Base-by-base conservation (phyloP, 352 stramenopile species). In the Phytophthora megakarya region DNA sequence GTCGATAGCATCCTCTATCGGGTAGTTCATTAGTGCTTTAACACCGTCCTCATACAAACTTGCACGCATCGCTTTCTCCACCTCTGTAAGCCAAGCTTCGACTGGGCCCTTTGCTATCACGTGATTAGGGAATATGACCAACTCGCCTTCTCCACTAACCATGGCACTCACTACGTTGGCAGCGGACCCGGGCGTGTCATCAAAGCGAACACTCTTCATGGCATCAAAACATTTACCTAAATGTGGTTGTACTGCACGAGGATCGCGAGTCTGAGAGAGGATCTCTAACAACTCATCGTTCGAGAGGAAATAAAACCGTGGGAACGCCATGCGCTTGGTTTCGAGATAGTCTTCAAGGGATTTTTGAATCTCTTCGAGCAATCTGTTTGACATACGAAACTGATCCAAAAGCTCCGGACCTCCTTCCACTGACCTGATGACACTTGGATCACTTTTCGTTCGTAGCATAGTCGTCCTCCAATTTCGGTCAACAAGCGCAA, bases 241-340 rank as follows among this genome's bases (percentile, higher is more conserved):
- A 67, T 97, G 91, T 0, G 91, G 90, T 47, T 97, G 91, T 9
- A 97, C 91, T 22, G 91, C 90, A 2, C 87, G 82, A 5, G 91
- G 91, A 22, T 97, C 91, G 5, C 90, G 79, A 0, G 90, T 97
- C 69, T 97, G 90, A 1, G 84, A 96, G 0, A 97, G 69, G 60
- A 97, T 97, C 46, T 97, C 91, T 3, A 97, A 66, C 30, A 97
- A 60, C 50, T 97, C 91, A 40, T 97, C 91, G 61, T 97, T 97
- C 0, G 91, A 97, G 0, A 97, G 46, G 58, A 97, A 97, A 62
- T 97, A 97, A 40, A 97, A 97, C 9, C 89, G 86, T 11, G 91
- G 91, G 40, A 97, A 97, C 8, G 84, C 86, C 86, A 97, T 96
- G 7, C 91, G 80, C 68, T 97, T 97, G 10, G 89, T 97, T 72